Evolutionary conservation across 805 yeast genomes (phyloP).

Genomic region (Candida dajiaensis): DNA sequence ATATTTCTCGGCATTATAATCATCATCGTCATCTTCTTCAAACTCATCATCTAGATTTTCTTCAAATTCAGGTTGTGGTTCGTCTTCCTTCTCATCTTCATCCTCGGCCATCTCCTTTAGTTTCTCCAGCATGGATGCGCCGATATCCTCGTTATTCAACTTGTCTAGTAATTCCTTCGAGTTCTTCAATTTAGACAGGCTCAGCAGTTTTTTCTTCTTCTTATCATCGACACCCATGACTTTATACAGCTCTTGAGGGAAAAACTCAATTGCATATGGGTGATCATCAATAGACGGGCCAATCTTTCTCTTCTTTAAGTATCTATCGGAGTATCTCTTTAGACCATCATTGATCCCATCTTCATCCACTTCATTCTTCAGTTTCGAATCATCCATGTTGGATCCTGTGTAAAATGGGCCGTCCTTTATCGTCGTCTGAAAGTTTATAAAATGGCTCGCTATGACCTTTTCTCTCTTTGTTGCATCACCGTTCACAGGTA

Average conservation of each 20-base stretch:
- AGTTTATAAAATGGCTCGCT: constrained; percentile 50
- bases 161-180: constrained; percentile 19
- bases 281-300: constrained; percentile 73
- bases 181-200: constrained; percentile 31
- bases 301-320: constrained; percentile 60
- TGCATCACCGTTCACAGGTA: constrained; percentile 63
- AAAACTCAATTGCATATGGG: constrained; percentile 63
- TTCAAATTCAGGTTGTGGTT: constrained; percentile 29
- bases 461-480: constrained; percentile 43
- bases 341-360: constrained; percentile 59
- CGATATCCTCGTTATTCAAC: constrained; percentile 23
- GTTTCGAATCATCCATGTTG: constrained; percentile 26
- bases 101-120: constrained; percentile 44
- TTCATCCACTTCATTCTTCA: constrained; percentile 26
- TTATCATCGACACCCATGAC: constrained; percentile 61
- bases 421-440: constrained; percentile 47
- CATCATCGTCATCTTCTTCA: constrained; percentile 59
- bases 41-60: constrained; percentile 51
- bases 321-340: constrained; percentile 76
- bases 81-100: constrained; percentile 26
- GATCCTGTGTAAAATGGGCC: constrained; percentile 67
- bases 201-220: constrained; percentile 43
- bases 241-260: constrained; percentile 71
- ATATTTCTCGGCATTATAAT: constrained; percentile 57
- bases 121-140: constrained; percentile 38